Evolutionary conservation across 2,329 filamentous ascomycete species (phyloP), one percentile per base, ranked within the genome.

Genomic region (Epichloe brachyelytri): DNA sequence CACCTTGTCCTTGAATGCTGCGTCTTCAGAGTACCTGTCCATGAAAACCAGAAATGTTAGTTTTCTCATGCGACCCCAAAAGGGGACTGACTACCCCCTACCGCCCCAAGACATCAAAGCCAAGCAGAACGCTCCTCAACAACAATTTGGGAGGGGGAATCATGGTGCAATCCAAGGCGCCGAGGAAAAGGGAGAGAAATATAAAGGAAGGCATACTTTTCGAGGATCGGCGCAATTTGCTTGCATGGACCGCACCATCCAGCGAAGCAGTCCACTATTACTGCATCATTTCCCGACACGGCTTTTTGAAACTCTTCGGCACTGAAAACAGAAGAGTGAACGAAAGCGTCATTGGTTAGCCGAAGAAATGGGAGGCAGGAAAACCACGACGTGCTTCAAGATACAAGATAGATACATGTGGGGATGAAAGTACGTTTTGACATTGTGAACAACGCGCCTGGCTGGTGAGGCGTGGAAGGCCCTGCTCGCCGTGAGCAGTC

Each of bases 201-300:
- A 7, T 2, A 4, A 15, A n/a, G 14, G 1, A 43, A 19, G 11
- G 17, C 50, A 12, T 53, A 65, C 60, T 60, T 57, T 48, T 60
- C 57, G 51, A 95, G 72, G 55, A 82, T 69, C 52, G 90, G 90
- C 33, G 88, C 80, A 61, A 95, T 91, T 59, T 82, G 77, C 75
- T 90, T 95, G 85, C 90, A 96, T 53, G 90, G 90, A 55, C 88
- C 88, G 75, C 90, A 96, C 90, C 90, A 96, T 56, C 75, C 81
- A 51, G 90, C 90, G 69, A 85, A 89, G 73, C 82, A 89, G 74
- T 97, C 91, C 62, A 97, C 73, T 54, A 96, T 72, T 59, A 95
- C 78, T 49, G 75, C 75, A 62, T 80, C 69, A 51, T 64, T 58
- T 60, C 71, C 62, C 51, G 71, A 65, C 53, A 84, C 60, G 52